phyloP scores from a whole-genome alignment of 2,329 filamentous ascomycete genomes.

The Bisporella sp. region DNA sequence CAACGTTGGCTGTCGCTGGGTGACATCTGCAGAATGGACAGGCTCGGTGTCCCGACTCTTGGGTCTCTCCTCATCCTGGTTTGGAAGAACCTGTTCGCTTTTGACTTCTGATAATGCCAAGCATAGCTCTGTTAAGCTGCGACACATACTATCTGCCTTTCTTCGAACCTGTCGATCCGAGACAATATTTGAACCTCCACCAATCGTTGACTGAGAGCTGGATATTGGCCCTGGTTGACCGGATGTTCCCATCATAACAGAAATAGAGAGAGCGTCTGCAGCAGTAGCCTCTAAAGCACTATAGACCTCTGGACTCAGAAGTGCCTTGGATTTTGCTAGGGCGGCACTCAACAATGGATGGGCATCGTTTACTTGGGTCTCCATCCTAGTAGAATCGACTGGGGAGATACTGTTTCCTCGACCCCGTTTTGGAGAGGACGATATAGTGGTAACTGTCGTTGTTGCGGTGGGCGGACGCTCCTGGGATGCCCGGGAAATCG shows the following conservation, averaged over 20 bases:
- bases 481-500: conserved; percentile 53
- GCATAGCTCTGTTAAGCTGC: conserved; percentile 86
- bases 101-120: conserved; percentile 67
- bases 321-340: conserved; percentile 66
- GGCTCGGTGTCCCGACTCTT: conserved; percentile 13
- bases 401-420: conserved; percentile 42
- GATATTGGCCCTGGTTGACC: conserved; percentile 64
- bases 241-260: conserved; percentile 67
- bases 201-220: conserved; percentile 43
- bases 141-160: conserved; percentile 88
- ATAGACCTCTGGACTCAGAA: conserved; percentile 67
- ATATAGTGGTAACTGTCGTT: conserved; percentile 85
- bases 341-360: conserved; percentile 79
- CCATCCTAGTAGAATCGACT: conserved; percentile 36
- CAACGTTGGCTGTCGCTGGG: conserved; percentile 11
- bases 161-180: conserved; percentile 81
- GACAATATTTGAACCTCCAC: conserved; percentile 31
- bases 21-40: conserved; percentile 15
- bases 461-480: conserved; percentile 87
- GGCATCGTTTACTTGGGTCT: conserved; percentile 43
- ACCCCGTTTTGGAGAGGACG: conserved; percentile 75
- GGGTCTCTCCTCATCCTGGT: conserved; percentile 10
- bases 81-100: conserved; percentile 14
- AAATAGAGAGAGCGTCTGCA: conserved; percentile 71
- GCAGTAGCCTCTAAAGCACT: conserved; percentile 74